These are phyloP conservation scores for Schizonepeta tenuifolia DNA, from an alignment of 257 asterid species.

Conservation along the genomic window DNA sequence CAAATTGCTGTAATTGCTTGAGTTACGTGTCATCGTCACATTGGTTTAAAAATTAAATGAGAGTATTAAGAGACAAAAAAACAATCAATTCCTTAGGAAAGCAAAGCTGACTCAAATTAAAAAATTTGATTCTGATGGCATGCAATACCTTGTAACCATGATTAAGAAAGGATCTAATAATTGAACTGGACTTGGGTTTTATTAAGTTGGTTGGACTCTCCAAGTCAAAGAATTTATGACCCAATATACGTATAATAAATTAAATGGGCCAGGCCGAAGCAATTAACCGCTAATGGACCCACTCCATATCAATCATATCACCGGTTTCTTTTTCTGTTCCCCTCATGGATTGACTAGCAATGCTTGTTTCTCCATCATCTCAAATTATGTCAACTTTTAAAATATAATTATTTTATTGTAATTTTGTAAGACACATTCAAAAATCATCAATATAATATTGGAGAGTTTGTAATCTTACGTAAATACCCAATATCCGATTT, in stretches of 20 bases:
- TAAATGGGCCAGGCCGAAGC: constrained; percentile 11
- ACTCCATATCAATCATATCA: neutral
- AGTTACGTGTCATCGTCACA: neutral
- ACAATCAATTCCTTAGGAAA: neutral
- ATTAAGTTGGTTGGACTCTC: neutral
- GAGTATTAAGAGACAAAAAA: neutral
- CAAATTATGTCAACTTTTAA: constrained; percentile 14
- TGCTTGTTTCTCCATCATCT: neutral
- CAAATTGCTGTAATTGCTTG: neutral
- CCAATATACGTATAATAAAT: neutral
- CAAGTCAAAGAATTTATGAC: neutral
- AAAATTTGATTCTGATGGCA: neutral
- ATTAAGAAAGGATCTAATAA: neutral
- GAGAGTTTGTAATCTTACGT: neutral
- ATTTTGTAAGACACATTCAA: neutral
- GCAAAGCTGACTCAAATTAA: neutral
- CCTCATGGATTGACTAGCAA: neutral
- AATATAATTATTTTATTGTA: neutral
- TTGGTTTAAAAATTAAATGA: neutral
- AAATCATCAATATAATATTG: neutral
- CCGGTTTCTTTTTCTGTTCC: neutral
- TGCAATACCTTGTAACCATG: neutral
- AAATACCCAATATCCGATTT: no score
- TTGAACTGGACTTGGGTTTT: neutral
- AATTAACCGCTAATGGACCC: neutral